Conservation (phyloP, 345 rosid species). For the Raphanus sativus region DNA sequence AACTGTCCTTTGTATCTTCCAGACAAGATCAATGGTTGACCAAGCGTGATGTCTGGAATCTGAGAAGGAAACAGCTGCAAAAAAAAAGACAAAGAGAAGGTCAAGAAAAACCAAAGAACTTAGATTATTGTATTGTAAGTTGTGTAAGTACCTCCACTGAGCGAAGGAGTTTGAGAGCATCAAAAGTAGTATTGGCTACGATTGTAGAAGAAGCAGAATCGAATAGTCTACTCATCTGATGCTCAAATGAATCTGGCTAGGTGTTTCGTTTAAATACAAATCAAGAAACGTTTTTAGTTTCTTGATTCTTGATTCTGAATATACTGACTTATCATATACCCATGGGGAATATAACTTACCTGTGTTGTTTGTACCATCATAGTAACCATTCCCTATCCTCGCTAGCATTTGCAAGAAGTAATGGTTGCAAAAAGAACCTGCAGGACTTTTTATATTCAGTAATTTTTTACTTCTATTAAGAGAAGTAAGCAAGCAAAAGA, state of each 20-base stretch:
- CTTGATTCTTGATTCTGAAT: not conserved
- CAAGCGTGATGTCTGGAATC: conserved; percentile 69
- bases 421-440: conserved; percentile 85
- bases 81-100: conserved; percentile 25
- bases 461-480: too few species aligned
- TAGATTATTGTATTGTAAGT: not conserved
- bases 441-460: too few species aligned
- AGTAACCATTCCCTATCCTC: conserved; percentile 67
- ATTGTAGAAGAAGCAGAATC: conserved; percentile 54
- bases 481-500: not conserved
- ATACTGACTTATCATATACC: too few species aligned
- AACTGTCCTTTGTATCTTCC: conserved; percentile 76
- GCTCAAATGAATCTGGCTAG: conserved; percentile 63
- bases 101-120: conserved; percentile 15
- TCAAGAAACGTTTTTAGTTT: conserved; percentile 9
- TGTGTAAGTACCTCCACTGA: conserved; percentile 65
- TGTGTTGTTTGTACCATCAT: conserved; percentile 63
- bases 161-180: conserved; percentile 51
- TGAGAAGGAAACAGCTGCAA: conserved; percentile 56
- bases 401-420: conserved; percentile 87
- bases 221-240: conserved; percentile 59
- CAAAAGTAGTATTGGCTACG: conserved; percentile 51
- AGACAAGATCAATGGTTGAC: conserved; percentile 56
- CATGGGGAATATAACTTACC: conserved; percentile 43
- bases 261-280: conserved; percentile 10